Conservation (phyloP, 345 rosid genomes). For the Lepidium africanum region DNA sequence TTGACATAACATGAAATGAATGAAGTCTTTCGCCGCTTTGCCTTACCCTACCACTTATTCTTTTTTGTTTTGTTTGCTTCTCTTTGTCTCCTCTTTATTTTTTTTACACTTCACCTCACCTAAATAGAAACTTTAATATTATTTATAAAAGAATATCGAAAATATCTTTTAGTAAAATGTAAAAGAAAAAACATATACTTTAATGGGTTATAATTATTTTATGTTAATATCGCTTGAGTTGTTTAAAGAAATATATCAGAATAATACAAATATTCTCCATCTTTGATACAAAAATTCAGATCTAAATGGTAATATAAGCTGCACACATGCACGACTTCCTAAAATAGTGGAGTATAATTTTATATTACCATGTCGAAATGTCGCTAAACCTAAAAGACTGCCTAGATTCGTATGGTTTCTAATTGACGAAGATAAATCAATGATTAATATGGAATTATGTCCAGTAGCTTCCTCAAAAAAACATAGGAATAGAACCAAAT, state of each 20-base stretch:
- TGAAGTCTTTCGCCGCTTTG: not conserved
- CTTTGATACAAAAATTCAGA: no score
- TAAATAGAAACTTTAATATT: no score
- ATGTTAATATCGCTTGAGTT: no score
- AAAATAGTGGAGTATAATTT: not conserved
- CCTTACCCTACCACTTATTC: conserved; percentile 3
- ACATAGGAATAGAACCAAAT: no score
- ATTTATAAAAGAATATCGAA: no score
- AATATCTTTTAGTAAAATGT: no score
- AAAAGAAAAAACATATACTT: no score
- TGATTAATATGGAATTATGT: not conserved
- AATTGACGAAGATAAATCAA: not conserved
- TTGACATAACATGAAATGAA: conserved; percentile 1
- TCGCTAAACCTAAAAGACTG: not conserved
- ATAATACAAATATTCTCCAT: no score
- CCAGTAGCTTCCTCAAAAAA: not conserved
- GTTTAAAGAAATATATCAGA: no score
- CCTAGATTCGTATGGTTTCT: not conserved
- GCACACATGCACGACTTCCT: not conserved
- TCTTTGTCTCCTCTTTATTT: not conserved
- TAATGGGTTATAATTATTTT: no score
- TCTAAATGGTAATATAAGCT: no score
- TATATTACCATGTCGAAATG: not conserved
- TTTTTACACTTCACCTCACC: not conserved
- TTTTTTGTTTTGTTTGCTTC: not conserved